phyloP scores from a whole-genome alignment of 2,329 filamentous ascomycete species.

The Scytalidium lignicola region DNA sequence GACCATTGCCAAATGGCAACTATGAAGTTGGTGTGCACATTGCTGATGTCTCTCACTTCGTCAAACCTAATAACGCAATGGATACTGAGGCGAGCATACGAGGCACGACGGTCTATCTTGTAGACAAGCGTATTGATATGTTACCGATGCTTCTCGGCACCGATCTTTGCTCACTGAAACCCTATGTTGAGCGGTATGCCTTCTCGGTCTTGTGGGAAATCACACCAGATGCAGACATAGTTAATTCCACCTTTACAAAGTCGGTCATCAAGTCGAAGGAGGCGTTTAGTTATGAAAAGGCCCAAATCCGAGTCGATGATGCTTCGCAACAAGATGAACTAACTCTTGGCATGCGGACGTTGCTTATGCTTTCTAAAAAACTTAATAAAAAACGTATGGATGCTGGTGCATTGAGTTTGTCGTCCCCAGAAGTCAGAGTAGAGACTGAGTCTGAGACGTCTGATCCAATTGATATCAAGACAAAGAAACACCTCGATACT shows the following conservation, averaged over 20 bases:
- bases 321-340: constrained; percentile 80
- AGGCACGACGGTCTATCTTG: constrained; percentile 93
- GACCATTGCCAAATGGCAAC: constrained; percentile 82
- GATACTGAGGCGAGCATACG: constrained; percentile 90
- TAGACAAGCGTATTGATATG: constrained; percentile 99
- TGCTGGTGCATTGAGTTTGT: constrained; percentile 88
- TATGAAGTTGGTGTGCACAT: constrained; percentile 97
- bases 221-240: constrained; percentile 75
- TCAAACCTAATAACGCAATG: constrained; percentile 96
- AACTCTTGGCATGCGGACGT: constrained; percentile 79
- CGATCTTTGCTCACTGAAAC: constrained; percentile 92
- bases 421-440: constrained; percentile 95
- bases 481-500: constrained; percentile 87
- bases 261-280: constrained; percentile 96
- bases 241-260: constrained; percentile 86
- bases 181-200: constrained; percentile 90
- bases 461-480: constrained; percentile 93
- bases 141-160: constrained; percentile 93
- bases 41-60: constrained; percentile 98
- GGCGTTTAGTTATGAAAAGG: constrained; percentile 96
- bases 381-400: constrained; percentile 94
- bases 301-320: constrained; percentile 91
- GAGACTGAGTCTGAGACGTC: constrained; percentile 94
- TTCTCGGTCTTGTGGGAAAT: constrained; percentile 90
- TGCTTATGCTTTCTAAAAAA: constrained; percentile 86